phyloP scores from a whole-genome alignment of 805 yeast genomes.

The Diddensiella caesifluorescens region DNA sequence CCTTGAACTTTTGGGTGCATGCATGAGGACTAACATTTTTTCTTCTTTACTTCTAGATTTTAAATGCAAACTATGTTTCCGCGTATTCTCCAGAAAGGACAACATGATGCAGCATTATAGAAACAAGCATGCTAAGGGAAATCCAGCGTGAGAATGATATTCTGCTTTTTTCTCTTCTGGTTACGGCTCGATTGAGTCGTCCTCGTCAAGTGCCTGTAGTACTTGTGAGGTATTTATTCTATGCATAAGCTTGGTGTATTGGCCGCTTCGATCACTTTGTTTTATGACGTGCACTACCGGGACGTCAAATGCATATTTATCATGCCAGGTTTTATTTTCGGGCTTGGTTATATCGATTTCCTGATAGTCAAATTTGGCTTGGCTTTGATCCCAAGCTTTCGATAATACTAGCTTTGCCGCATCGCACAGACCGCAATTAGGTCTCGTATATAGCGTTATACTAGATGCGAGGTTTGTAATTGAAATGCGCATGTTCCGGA shows the following conservation, averaged over 20 bases:
- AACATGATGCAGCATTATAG: constrained; percentile 26
- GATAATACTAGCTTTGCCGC: constrained; percentile 26
- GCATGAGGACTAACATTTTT: background rate
- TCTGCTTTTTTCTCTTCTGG: background rate
- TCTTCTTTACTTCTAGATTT: constrained; percentile 12
- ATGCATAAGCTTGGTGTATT: constrained; percentile 26
- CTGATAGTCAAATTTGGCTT: constrained; percentile 16
- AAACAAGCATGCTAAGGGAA: constrained; percentile 20
- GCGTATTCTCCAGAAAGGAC: constrained; percentile 24
- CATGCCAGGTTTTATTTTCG: constrained; percentile 32
- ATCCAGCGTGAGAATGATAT: background rate
- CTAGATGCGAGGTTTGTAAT: background rate
- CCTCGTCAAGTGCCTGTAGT: no score
- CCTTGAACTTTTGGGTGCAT: background rate
- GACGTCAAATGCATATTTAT: constrained; percentile 35
- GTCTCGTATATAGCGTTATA: constrained; percentile 32
- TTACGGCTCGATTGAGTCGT: background rate
- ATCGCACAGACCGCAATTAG: constrained; percentile 35
- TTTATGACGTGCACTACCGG: constrained; percentile 31
- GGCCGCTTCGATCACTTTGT: constrained; percentile 8
- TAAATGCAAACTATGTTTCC: constrained; percentile 19
- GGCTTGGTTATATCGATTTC: constrained; percentile 33
- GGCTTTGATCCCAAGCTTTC: constrained; percentile 18
- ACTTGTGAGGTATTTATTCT: constrained; percentile 22
- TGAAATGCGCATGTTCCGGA: constrained; percentile 15